phyloP scores from a whole-genome alignment of 495 filamentous ascomycete species.

The Hyaloscypha variabilis region DNA sequence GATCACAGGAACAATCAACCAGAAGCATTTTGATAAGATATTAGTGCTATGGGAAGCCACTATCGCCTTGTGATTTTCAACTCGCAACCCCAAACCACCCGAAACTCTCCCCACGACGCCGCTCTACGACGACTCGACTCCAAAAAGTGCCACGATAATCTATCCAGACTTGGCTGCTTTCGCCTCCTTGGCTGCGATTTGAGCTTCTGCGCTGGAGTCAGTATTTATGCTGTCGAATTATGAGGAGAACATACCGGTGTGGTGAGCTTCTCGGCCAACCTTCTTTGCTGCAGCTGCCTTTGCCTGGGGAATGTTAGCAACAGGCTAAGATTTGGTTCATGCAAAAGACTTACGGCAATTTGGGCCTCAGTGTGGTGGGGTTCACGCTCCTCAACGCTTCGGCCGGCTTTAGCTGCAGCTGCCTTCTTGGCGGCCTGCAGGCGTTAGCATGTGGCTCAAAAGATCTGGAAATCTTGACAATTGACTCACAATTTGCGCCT shows the following conservation, averaged over 20 bases:
- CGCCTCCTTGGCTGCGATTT: slow-evolving; percentile 25
- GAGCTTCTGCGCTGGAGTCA: slow-evolving; percentile 21
- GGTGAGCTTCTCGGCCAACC: slow-evolving; percentile 33
- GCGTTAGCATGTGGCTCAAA: neutral
- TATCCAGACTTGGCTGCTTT: slow-evolving; percentile 18
- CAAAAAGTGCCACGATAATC: neutral
- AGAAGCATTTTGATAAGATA: neutral
- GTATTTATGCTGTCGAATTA: neutral
- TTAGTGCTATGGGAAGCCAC: neutral
- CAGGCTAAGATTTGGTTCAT: too few relatives aligned
- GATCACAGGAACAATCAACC: neutral
- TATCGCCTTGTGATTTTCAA: neutral
- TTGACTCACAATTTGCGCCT: slow-evolving; percentile 15
- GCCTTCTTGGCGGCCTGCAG: neutral
- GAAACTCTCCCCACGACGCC: neutral
- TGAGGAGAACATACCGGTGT: slow-evolving; percentile 32
- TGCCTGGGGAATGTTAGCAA: too few relatives aligned
- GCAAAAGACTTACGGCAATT: slow-evolving; percentile 26
- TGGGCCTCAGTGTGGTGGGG: slow-evolving; percentile 36
- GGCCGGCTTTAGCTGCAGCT: slow-evolving; percentile 18
- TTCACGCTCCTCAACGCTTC: slow-evolving; percentile 30
- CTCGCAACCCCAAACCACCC: neutral
- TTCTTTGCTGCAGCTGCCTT: slow-evolving; percentile 22
- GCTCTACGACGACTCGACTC: slow-evolving; percentile 18
- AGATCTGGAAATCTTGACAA: neutral